Evolutionary conservation across 1,139 yeast genomes (phyloP).

Genomic region (Pneumocystis jirovecii): DNA sequence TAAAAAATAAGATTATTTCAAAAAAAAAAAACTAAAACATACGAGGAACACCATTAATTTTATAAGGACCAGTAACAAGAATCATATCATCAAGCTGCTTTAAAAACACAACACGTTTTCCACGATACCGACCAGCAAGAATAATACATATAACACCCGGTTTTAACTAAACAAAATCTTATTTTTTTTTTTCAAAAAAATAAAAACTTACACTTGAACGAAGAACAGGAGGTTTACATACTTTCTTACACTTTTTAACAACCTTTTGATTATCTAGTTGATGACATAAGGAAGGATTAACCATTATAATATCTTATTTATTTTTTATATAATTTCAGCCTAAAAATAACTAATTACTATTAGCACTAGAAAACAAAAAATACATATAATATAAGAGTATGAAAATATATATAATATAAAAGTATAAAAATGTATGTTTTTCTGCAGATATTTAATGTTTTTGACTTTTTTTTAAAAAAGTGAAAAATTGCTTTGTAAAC

Average conservation of each 20-base stretch:
- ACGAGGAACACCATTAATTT: constrained; percentile 97
- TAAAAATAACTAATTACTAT: not conserved
- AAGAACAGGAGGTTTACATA: not conserved
- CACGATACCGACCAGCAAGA: constrained; percentile 99
- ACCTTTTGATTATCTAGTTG: not conserved
- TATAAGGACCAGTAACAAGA: constrained; percentile 98
- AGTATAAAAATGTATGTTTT: not conserved
- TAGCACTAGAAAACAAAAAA: not conserved
- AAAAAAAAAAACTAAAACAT: not conserved
- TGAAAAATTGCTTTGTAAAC: not conserved
- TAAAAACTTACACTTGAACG: not conserved
- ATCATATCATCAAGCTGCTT: constrained; percentile 97
- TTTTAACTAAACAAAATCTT: constrained; percentile 26
- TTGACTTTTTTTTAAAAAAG: not conserved
- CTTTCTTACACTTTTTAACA: not conserved
- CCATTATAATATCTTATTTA: not conserved
- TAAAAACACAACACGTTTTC: constrained; percentile 98
- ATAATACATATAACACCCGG: constrained; percentile 98
- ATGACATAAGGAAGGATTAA: not conserved
- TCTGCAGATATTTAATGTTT: not conserved
- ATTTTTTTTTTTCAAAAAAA: not conserved
- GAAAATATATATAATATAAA: no score
- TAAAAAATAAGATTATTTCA: not conserved
- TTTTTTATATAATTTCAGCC: not conserved
- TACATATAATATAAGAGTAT: no score